phyloP scores from a whole-genome alignment of 192 early-diverging fungal genomes.

The Podila minutissima region DNA sequence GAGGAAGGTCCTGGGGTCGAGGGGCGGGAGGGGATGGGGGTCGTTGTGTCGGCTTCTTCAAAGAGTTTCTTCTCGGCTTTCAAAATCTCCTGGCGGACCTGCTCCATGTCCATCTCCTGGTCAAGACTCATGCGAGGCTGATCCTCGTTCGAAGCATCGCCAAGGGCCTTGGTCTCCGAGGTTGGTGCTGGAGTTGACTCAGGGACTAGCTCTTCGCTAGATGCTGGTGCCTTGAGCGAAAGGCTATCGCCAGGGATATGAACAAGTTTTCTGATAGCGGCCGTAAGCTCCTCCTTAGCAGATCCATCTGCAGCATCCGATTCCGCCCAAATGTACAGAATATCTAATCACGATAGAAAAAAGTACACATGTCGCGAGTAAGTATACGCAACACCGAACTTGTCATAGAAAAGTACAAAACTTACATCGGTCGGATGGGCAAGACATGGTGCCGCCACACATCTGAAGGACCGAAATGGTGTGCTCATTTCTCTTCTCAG shows the following conservation, averaged over 20 bases:
- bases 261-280: constrained; percentile 46
- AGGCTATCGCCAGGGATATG: constrained; percentile 45
- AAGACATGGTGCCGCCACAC: constrained; percentile 51
- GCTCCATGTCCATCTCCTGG: constrained; percentile 49
- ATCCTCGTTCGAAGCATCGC: constrained; percentile 8
- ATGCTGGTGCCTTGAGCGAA: constrained; percentile 31
- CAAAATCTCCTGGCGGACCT: constrained; percentile 33
- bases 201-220: not conserved
- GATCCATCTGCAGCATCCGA: constrained; percentile 5
- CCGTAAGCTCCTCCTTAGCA: constrained; percentile 39
- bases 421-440: constrained; percentile 56
- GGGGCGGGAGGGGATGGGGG: constrained; percentile 32
- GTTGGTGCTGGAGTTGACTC: not conserved
- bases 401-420: not conserved
- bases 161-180: constrained; percentile 2
- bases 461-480: constrained; percentile 54
- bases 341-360: constrained; percentile 10
- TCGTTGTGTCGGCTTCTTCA: constrained; percentile 20
- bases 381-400: not conserved
- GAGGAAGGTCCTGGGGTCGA: constrained; percentile 23
- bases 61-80: constrained; percentile 44
- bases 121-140: constrained; percentile 46
- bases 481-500: constrained; percentile 47
- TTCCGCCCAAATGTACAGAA: constrained; percentile 48
- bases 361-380: not conserved